A percentile compares a stretch with the other conserved stretches of the same genome.
Conservation (phyloP, 306 rosid species). For the Begonia fuchsioides region DNA sequence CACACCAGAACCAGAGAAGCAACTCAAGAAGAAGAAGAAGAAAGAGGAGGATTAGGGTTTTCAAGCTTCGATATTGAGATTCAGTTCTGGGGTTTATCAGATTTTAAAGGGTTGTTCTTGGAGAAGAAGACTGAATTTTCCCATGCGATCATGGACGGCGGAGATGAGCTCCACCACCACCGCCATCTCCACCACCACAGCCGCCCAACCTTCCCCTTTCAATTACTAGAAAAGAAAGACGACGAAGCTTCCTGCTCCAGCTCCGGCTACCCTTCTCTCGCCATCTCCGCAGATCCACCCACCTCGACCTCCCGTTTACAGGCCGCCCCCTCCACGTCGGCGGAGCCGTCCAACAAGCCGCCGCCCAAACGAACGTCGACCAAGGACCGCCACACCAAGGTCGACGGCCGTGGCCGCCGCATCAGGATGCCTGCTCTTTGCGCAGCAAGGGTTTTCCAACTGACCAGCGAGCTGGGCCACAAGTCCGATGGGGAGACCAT, state of each 20-base stretch:
- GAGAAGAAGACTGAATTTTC: neutral
- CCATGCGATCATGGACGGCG: slow-evolving; percentile 85
- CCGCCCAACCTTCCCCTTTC: slow-evolving; percentile 78
- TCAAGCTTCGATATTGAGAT: neutral
- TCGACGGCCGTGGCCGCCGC: slow-evolving; percentile 83
- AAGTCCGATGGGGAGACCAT: slow-evolving; percentile 82
- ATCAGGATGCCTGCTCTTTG: slow-evolving; percentile 86
- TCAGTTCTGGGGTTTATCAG: too few species aligned
- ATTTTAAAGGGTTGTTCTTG: too few species aligned
- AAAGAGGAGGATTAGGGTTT: slow-evolving; percentile 12
- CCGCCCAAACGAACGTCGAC: slow-evolving; percentile 65
- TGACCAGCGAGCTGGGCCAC: slow-evolving; percentile 68
- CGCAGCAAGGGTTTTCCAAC: slow-evolving; percentile 81
- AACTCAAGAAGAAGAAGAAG: too few species aligned
- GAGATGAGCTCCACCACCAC: slow-evolving; percentile 51
- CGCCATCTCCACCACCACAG: slow-evolving; percentile 23
- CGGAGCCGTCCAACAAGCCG: slow-evolving; percentile 47
- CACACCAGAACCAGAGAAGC: neutral
- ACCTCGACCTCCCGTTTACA: slow-evolving; percentile 8
- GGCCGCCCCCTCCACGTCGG: neutral
- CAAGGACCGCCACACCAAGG: slow-evolving; percentile 85
- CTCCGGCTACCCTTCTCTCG: slow-evolving; percentile 35
- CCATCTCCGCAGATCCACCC: slow-evolving; percentile 29
- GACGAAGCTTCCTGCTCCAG: slow-evolving; percentile 64
- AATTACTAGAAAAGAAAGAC: slow-evolving; percentile 73